phyloP scores from a whole-genome alignment of 352 stramenopile genomes.

The Phytophthora pluvialis region DNA sequence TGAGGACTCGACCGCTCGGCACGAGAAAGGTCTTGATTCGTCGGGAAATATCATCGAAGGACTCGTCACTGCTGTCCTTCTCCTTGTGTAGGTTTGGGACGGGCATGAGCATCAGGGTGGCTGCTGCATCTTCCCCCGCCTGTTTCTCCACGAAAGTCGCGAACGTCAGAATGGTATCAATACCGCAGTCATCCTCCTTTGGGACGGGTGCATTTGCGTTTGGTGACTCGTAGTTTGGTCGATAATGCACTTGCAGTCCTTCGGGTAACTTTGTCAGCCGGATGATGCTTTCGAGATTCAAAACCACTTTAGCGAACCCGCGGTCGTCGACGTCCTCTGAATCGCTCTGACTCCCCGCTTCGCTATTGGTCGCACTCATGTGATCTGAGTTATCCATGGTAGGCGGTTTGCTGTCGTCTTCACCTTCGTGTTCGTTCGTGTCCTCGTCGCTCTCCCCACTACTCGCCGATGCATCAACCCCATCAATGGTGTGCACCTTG shows the following conservation, averaged over 20 bases:
- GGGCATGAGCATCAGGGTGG: conserved; percentile 65
- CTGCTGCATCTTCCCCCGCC: conserved; percentile 39
- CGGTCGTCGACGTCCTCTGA: conserved; percentile 54
- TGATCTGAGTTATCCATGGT: conserved; percentile 22
- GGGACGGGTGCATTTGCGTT: conserved; percentile 32
- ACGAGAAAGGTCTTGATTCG: conserved; percentile 80
- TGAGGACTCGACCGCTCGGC: conserved; percentile 59
- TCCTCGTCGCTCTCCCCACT: conserved; percentile 17
- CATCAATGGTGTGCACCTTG: conserved; percentile 13
- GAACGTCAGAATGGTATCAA: conserved; percentile 77
- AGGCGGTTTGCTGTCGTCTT: conserved; percentile 33
- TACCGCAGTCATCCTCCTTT: conserved; percentile 37
- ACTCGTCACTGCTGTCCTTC: conserved; percentile 26
- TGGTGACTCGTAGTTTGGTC: conserved; percentile 71
- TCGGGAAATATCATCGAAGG: conserved; percentile 61
- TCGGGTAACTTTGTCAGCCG: conserved; percentile 80
- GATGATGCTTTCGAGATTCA: conserved; percentile 88
- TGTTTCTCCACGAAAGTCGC: conserved; percentile 69
- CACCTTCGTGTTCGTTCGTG: conserved; percentile 12
- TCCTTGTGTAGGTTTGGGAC: conserved; percentile 45
- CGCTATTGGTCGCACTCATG: conserved; percentile 41
- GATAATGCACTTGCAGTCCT: conserved; percentile 84
- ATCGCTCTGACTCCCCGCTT: conserved; percentile 44
- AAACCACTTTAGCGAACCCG: conserved; percentile 60
- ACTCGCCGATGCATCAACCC: conserved; percentile 3